These are phyloP conservation scores for Solioccasus polychromus DNA, from an alignment of 768 basidiomycete genomes.

Conservation along the genomic window DNA sequence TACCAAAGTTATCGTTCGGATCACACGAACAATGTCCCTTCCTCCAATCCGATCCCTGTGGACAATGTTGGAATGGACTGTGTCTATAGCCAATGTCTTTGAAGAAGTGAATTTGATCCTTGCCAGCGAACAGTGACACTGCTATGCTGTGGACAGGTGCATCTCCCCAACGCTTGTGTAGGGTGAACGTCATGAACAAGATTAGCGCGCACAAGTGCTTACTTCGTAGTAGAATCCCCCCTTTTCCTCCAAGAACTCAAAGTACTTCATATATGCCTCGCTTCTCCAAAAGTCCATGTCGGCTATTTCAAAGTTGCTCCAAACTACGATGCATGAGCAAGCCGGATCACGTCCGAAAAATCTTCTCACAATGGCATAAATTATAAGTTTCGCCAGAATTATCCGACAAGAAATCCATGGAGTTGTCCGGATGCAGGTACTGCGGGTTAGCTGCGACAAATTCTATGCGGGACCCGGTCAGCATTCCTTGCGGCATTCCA, in stretches of 20 bases:
- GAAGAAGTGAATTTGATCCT: conserved; percentile 93
- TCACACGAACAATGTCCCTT: conserved; percentile 89
- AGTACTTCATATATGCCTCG: conserved; percentile 80
- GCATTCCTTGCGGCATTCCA: conserved; percentile 31
- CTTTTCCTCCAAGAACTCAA: conserved; percentile 71
- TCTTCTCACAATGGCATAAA: conserved; percentile 55
- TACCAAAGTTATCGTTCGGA: conserved; percentile 68
- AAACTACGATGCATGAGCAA: conserved; percentile 48
- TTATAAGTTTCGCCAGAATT: conserved; percentile 65
- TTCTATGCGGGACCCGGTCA: conserved; percentile 43
- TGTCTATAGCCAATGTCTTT: conserved; percentile 92
- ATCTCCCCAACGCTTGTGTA: conserved; percentile 81
- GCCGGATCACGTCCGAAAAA: not conserved
- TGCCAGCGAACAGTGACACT: conserved; percentile 82
- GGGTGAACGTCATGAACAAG: conserved; percentile 4
- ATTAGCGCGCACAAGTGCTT: not conserved
- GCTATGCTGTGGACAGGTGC: conserved; percentile 92
- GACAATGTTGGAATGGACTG: conserved; percentile 93
- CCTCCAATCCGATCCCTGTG: conserved; percentile 68
- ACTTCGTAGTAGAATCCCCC: conserved; percentile 93
- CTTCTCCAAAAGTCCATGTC: conserved; percentile 81
- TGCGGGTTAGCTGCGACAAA: conserved; percentile 55
- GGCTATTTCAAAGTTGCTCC: conserved; percentile 94
- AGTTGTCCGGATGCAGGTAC: conserved; percentile 53
- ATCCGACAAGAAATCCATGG: conserved; percentile 62